Evolutionary conservation across 2,329 filamentous ascomycete species (phyloP).

Genomic region (Dothideomycetes sp.): DNA sequence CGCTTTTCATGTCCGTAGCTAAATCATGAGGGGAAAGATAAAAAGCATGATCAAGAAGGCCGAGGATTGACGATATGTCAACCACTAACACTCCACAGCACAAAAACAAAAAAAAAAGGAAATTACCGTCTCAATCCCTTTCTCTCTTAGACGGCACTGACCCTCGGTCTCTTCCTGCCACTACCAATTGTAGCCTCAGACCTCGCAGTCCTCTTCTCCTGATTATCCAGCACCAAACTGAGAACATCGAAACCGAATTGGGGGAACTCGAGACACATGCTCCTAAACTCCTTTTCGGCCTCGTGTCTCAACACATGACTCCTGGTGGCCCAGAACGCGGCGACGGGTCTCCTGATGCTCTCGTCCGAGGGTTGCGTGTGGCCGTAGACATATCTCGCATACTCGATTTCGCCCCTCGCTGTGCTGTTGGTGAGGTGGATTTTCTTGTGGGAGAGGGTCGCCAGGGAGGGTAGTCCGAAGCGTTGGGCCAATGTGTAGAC

Average conservation of each 20-base stretch:
- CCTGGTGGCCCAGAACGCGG: slow-evolving; percentile 81
- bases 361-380: slow-evolving; percentile 61
- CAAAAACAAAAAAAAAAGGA: too few species aligned
- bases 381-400: slow-evolving; percentile 82
- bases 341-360: slow-evolving; percentile 70
- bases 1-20: too few species aligned
- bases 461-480: slow-evolving; percentile 56
- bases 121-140: too few species aligned
- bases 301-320: slow-evolving; percentile 75
- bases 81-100: too few species aligned
- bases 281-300: slow-evolving; percentile 75
- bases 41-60: too few species aligned
- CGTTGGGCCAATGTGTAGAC: slow-evolving; percentile 83
- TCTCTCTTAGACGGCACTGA: slow-evolving; percentile 16
- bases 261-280: slow-evolving; percentile 78
- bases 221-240: slow-evolving; percentile 48
- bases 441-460: slow-evolving; percentile 72
- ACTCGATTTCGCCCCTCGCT: slow-evolving; percentile 81
- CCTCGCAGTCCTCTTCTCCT: slow-evolving; percentile 36
- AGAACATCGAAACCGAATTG: slow-evolving; percentile 91
- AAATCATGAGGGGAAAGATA: too few species aligned
- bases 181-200: slow-evolving; percentile 28
- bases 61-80: too few species aligned
- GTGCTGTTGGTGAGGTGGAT: slow-evolving; percentile 87
- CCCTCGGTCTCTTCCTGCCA: slow-evolving; percentile 31